These are phyloP conservation scores for Neocucurbitaria cava DNA, from an alignment of 2,329 filamentous ascomycete genomes.

Conservation along the genomic window DNA sequence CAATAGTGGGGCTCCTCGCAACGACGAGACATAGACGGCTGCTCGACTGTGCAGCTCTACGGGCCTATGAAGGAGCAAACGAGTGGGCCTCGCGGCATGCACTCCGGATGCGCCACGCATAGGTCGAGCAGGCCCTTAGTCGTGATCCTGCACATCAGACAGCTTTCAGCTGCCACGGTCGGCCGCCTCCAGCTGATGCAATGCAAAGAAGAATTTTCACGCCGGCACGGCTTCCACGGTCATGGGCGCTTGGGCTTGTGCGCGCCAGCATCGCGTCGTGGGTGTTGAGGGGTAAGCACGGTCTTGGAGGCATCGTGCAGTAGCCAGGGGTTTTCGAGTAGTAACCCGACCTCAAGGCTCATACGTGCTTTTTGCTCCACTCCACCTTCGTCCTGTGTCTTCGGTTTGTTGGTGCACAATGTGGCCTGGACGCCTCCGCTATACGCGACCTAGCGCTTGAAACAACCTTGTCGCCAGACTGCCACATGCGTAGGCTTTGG, in stretches of 20 bases:
- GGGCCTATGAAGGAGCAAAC: not conserved
- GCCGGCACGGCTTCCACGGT: not conserved
- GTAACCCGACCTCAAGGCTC: not conserved
- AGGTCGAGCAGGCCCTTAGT: not conserved
- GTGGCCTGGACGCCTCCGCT: not conserved
- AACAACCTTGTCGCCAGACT: not conserved
- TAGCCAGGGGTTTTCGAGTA: not conserved
- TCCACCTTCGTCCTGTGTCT: not conserved
- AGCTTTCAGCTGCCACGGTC: not conserved
- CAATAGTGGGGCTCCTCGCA: not conserved
- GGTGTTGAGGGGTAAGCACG: not conserved
- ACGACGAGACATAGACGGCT: not conserved
- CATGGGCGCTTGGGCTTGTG: not conserved
- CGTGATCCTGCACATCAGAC: not conserved
- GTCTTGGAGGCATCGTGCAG: not conserved
- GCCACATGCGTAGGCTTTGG: not conserved
- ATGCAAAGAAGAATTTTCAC: not conserved
- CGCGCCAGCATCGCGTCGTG: not conserved
- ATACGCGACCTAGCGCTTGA: not conserved
- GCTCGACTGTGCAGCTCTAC: not conserved
- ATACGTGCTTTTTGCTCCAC: not conserved
- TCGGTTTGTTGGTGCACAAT: not conserved
- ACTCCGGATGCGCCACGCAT: not conserved
- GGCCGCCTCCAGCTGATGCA: not conserved
- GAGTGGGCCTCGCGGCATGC: slow-evolving; percentile 2